Base-by-base conservation (phyloP, 495 filamentous ascomycete species). In the Neurospora sp. region DNA sequence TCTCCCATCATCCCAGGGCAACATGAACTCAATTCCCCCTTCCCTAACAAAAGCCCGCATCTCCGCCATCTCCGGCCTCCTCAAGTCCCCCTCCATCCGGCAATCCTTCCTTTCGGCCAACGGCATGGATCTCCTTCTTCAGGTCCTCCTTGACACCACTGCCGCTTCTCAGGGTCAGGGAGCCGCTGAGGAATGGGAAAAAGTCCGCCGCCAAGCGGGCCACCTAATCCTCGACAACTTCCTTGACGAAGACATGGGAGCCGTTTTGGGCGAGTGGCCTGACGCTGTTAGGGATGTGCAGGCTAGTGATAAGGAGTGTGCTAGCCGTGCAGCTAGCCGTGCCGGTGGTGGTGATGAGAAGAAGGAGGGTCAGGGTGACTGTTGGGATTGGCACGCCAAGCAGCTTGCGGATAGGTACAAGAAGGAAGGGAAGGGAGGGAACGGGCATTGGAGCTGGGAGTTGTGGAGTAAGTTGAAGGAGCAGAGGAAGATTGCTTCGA, bases 161-260 rank as follows among this genome's bases (percentile, higher is more conserved):
- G 6, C 16, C 41, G 16, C 44, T 0, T 45, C 44, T 3, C 44
- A 45, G n/a, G 44, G 18, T 9, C 44, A 45, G 18, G 44, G 44
- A 20, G 44, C 40, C 1, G 72, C 69, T 12, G 40, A 59, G 22
- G 79, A 78, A 8, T 87, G 83, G 80, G 82, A 85, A 69, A 73
- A 74, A 4, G 73, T 83, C 38, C 78, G 82, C 69, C 80, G 77
- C 39, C 84, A 82, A 73, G 84, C 86, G 16, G 86, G 81, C 1
- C 80, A 85, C 22, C 83, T 90, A 69, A 78, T 90, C 22, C 79
- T 86, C 8, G 89, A 91, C 73, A 87, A 84, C 71, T 90, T 90
- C 68, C 80, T 90, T 22, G 88, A 90, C 78, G 84, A 85, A 53
- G 83, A 86, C 35, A 88, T 89, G 84, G 85, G 87, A 44, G 86